Evolutionary conservation across 495 filamentous ascomycete genomes (phyloP).

Genomic region (Alectoria sarmentosa): DNA sequence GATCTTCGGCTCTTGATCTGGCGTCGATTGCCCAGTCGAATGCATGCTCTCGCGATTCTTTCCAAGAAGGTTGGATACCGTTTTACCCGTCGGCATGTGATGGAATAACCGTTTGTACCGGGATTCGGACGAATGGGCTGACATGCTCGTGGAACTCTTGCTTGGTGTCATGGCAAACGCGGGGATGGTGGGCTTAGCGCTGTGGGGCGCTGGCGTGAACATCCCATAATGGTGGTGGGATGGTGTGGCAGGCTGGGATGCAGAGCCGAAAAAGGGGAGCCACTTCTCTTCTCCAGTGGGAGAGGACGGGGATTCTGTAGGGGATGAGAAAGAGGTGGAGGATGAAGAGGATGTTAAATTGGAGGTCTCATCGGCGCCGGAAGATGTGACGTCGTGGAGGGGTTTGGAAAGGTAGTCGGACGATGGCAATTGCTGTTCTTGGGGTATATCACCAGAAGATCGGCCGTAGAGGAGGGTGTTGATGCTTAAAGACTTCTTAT

Average conservation of each 20-base stretch:
- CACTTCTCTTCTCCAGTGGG: constrained; percentile 12
- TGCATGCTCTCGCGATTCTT: not conserved
- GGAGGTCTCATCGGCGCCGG: constrained; percentile 24
- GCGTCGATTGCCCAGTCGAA: not conserved
- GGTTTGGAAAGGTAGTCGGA: constrained; percentile 1
- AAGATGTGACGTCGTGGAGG: constrained; percentile 22
- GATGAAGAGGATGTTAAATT: constrained; percentile 25
- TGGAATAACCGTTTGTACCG: constrained; percentile 25
- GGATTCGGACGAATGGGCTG: constrained; percentile 13
- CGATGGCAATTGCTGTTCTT: not conserved
- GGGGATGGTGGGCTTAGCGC: constrained; percentile 13
- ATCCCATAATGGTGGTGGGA: not conserved
- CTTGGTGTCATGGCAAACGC: constrained; percentile 24
- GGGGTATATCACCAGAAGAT: no score
- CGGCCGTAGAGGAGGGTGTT: constrained; percentile 13
- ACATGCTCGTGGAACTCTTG: constrained; percentile 6
- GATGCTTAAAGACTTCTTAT: constrained; percentile 26
- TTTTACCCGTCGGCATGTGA: constrained; percentile 2
- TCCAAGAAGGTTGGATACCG: not conserved
- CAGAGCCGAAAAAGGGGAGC: constrained; percentile 19
- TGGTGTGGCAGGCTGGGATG: constrained; percentile 25
- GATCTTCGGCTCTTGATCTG: not conserved
- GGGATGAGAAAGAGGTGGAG: constrained; percentile 24
- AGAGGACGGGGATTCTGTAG: constrained; percentile 17
- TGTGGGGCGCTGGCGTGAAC: constrained; percentile 7